A percentile compares a stretch with the other conserved stretches of the same genome.
Evolutionary conservation across 768 basidiomycete species (phyloP).

Genomic region (Rhizopogon sp.): DNA sequence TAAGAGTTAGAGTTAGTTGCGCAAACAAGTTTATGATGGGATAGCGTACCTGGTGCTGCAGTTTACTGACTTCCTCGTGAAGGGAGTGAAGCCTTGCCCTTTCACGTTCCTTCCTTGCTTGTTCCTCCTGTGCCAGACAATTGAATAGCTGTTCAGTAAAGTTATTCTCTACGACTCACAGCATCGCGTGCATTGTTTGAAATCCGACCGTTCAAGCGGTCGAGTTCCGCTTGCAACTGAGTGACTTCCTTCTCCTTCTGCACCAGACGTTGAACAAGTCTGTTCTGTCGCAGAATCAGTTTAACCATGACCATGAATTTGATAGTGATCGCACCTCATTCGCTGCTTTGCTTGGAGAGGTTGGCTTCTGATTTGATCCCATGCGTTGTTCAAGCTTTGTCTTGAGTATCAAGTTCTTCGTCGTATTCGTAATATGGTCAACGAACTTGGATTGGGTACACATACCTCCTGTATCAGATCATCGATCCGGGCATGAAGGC

Average conservation of each 20-base stretch:
- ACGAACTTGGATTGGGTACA: conserved; percentile 11
- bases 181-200: conserved; percentile 53
- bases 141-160: background rate
- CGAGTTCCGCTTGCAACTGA: conserved; percentile 68
- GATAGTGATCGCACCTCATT: conserved; percentile 44
- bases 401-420: background rate
- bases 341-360: conserved; percentile 42
- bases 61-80: conserved; percentile 67
- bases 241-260: conserved; percentile 84
- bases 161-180: conserved; percentile 34
- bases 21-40: background rate
- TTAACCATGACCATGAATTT: background rate
- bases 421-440: conserved; percentile 14
- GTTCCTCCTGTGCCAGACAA: conserved; percentile 51
- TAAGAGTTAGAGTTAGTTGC: conserved; percentile 21
- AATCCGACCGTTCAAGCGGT: conserved; percentile 53
- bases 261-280: conserved; percentile 73
- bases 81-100: conserved; percentile 65
- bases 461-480: conserved; percentile 60
- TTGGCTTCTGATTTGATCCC: conserved; percentile 25
- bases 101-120: conserved; percentile 72
- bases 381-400: background rate
- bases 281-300: conserved; percentile 45
- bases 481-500: conserved; percentile 53
- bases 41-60: conserved; percentile 58